These are phyloP conservation scores for Aspergillus persii DNA, from an alignment of 2,329 filamentous ascomycete species.

Conservation along the genomic window DNA sequence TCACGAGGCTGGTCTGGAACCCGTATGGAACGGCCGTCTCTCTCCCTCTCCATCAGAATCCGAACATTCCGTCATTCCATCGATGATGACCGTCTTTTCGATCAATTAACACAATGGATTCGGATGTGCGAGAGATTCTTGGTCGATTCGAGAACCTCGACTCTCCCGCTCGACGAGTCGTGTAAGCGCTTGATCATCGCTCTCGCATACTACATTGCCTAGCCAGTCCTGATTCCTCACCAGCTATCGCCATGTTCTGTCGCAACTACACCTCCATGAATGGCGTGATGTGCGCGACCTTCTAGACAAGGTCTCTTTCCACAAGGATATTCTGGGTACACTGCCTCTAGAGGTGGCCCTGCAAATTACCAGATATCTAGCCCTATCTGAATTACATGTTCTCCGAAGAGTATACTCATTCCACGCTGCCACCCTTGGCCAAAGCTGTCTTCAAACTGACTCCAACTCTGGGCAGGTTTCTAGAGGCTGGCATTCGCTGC, in stretches of 20 bases:
- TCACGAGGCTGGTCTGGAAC: conserved; percentile 5
- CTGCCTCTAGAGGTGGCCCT: conserved; percentile 34
- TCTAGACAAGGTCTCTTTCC: conserved; percentile 22
- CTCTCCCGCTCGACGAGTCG: conserved; percentile 3
- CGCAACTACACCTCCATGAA: conserved; percentile 27
- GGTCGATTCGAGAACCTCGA: conserved; percentile 2
- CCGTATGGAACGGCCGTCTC: conserved; percentile 1
- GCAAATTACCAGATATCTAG: conserved; percentile 26
- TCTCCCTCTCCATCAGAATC: neutral
- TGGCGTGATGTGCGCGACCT: conserved; percentile 30
- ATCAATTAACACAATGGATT: neutral
- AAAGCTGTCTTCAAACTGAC: neutral
- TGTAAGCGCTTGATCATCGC: conserved; percentile 5
- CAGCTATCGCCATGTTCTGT: conserved; percentile 30
- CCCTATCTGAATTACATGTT: conserved; percentile 27
- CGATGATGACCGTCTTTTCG: neutral
- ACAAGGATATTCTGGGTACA: conserved; percentile 33
- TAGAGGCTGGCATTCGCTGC: conserved; percentile 29
- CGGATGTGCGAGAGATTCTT: conserved; percentile 1
- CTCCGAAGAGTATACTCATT: conserved; percentile 27
- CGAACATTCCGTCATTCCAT: neutral
- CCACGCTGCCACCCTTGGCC: neutral
- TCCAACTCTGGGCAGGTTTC: conserved; percentile 29
- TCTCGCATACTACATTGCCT: neutral
- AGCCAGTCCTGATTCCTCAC: neutral